A percentile compares a stretch with the other conserved stretches of the same genome.
Evolutionary conservation across 164 flowering plant genomes (phyloP).

Genomic region (Berberis vulgaris): DNA sequence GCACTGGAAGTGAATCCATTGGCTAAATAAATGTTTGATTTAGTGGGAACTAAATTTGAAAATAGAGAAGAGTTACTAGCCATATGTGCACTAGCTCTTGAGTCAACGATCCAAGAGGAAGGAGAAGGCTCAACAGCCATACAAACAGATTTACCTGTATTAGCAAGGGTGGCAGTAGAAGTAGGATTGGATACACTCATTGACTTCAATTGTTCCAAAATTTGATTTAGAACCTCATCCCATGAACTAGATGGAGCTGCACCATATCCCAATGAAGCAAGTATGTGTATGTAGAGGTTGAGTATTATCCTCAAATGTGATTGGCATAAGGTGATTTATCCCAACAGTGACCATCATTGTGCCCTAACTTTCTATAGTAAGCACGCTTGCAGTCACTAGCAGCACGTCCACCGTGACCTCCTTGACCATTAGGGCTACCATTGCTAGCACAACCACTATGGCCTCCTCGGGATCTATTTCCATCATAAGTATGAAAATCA

Average conservation of each 20-base stretch:
- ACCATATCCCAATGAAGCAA: neutral
- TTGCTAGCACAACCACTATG: neutral
- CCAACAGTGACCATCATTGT: neutral
- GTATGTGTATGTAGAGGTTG: neutral
- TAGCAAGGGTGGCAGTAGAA: neutral
- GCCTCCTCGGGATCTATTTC: neutral
- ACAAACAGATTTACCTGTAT: neutral
- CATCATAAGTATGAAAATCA: neutral
- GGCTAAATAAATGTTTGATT: too few species aligned
- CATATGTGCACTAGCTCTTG: neutral
- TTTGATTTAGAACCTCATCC: neutral
- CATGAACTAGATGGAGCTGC: neutral
- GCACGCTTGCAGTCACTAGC: neutral
- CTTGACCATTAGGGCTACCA: neutral
- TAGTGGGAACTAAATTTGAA: too few species aligned
- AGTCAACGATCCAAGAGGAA: constrained; percentile 3
- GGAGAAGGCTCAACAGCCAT: neutral
- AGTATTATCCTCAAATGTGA: neutral
- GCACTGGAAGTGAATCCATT: neutral
- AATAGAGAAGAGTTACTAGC: too few species aligned
- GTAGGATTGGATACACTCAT: neutral
- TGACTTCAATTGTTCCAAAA: neutral
- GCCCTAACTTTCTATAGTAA: neutral
- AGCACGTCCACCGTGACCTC: neutral
- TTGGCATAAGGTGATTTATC: neutral